Evolutionary conservation across 495 filamentous ascomycete species (phyloP).

Genomic region (Neurospora africana): DNA sequence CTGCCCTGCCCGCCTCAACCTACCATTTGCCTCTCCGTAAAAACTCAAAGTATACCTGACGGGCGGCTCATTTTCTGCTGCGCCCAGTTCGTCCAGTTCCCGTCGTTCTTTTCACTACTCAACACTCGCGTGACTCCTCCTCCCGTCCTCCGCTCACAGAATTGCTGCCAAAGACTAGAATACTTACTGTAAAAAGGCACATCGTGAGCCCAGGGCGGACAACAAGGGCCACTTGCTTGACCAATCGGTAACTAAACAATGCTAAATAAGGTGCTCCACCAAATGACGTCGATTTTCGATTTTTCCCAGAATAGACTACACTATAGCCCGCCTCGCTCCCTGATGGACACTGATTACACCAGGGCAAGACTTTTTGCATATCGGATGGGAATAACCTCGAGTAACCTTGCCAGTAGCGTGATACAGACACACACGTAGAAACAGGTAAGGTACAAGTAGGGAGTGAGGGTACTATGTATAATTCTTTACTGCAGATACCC

Average conservation of each 20-base stretch:
- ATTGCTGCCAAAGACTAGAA: neutral
- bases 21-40: neutral
- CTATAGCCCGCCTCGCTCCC: too few species aligned
- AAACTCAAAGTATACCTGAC: neutral
- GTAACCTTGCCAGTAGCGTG: neutral
- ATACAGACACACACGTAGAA: neutral
- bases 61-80: neutral
- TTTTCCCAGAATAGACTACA: neutral
- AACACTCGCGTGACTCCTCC: too few species aligned
- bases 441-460: neutral
- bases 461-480: neutral
- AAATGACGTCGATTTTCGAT: neutral
- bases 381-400: neutral
- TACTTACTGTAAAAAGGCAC: too few species aligned
- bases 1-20: neutral
- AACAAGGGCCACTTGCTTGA: neutral
- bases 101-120: neutral
- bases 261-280: neutral
- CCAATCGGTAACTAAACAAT: neutral
- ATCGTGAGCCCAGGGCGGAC: neutral
- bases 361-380: neutral
- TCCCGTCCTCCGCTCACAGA: neutral
- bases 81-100: neutral
- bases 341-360: neutral
- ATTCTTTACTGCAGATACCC: neutral